phyloP scores from a whole-genome alignment of 441 rosid genomes.

The Corymbia citriodora region DNA sequence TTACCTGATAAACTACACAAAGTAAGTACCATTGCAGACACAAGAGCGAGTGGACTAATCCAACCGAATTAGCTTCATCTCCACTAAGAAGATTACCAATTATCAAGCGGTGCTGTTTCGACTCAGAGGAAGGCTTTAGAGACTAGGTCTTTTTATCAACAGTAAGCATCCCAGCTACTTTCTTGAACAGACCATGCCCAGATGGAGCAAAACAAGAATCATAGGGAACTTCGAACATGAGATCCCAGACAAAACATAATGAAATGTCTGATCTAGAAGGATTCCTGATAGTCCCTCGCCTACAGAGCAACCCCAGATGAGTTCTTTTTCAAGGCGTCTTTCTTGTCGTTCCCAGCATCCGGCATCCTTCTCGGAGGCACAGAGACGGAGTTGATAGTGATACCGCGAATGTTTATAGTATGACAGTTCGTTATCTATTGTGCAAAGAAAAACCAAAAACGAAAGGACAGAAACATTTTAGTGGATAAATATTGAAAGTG shows the following conservation, averaged over 20 bases:
- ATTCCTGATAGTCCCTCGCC: not conserved
- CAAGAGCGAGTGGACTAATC: not conserved
- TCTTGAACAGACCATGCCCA: not conserved
- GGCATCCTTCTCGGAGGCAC: not conserved
- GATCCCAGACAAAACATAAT: not conserved
- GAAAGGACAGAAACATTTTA: not conserved
- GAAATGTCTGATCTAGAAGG: not conserved
- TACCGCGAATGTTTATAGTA: not conserved
- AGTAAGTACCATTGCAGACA: slow-evolving; percentile 4
- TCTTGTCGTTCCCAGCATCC: not conserved
- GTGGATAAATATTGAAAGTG: not conserved
- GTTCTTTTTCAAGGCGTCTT: not conserved
- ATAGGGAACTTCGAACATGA: slow-evolving; percentile 13
- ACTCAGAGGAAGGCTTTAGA: not conserved
- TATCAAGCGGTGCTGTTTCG: not conserved
- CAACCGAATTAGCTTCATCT: slow-evolving; percentile 10
- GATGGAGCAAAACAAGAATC: slow-evolving; percentile 4
- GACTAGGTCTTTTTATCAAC: not conserved
- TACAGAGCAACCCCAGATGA: not conserved
- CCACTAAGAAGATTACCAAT: not conserved
- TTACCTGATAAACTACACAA: slow-evolving; percentile 32
- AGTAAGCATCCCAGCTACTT: not conserved
- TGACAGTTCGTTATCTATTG: not conserved
- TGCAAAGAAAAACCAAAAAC: not conserved
- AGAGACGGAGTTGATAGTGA: not conserved